These are phyloP conservation scores for Capsicum baccatum DNA, from an alignment of 257 asterid species.

Conservation along the genomic window DNA sequence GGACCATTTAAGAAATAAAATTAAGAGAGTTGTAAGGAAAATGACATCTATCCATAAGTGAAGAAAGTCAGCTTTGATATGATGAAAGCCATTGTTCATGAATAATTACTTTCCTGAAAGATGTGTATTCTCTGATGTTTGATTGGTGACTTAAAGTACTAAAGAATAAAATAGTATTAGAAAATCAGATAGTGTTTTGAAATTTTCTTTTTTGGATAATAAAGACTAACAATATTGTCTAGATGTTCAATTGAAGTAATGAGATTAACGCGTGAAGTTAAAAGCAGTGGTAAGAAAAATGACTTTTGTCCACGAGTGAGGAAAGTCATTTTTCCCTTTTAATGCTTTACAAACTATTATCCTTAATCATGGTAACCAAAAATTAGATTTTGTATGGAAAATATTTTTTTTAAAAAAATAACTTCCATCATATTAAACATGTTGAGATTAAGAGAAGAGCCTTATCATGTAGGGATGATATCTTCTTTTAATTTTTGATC, in stretches of 20 bases:
- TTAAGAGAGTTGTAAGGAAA: not conserved
- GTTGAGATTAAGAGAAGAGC: not conserved
- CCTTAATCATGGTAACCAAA: not conserved
- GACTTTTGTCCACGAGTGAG: not conserved
- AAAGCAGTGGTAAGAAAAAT: not conserved
- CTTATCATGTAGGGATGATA: not conserved
- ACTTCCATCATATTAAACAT: not conserved
- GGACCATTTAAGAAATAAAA: not conserved
- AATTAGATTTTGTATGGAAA: not conserved
- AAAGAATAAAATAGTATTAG: no score
- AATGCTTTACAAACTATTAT: not conserved
- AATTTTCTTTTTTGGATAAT: no score
- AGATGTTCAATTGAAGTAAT: not conserved
- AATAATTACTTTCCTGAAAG: no score
- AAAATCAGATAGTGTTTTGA: not conserved
- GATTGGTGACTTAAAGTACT: not conserved
- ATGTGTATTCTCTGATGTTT: not conserved
- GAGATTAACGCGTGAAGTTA: not conserved
- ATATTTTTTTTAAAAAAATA: not conserved
- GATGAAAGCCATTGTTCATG: not conserved
- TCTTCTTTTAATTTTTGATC: not conserved
- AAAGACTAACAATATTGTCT: not conserved
- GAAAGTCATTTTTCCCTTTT: not conserved
- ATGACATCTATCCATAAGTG: not conserved
- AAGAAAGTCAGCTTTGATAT: not conserved